Percentiles rank a stretch among this genome's conserved stretches.
Evolutionary conservation across 257 asterid species (phyloP).

Genomic region (Przewalskia tangutica): DNA sequence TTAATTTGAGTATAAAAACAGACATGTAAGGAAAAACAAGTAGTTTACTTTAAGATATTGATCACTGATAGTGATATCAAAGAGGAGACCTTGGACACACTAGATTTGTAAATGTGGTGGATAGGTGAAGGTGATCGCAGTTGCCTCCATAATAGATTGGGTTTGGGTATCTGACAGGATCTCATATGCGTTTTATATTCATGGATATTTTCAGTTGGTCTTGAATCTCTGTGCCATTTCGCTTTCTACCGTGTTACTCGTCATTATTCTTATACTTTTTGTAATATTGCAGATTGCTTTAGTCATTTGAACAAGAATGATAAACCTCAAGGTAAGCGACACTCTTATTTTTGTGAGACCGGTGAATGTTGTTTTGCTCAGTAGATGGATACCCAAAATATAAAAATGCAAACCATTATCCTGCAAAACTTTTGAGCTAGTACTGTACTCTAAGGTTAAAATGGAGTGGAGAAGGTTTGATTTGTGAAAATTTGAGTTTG

Average conservation of each 20-base stretch:
- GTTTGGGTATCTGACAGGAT: neutral
- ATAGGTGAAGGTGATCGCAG: neutral
- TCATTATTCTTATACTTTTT: slow-evolving; percentile 6
- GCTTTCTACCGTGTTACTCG: neutral
- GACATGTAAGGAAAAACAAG: neutral
- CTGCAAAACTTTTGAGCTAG: neutral
- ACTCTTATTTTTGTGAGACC: neutral
- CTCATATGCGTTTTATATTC: neutral
- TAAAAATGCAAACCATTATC: neutral
- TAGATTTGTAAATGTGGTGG: neutral
- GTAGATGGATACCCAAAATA: neutral
- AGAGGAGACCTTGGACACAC: neutral
- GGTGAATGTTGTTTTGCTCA: neutral
- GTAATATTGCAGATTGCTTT: slow-evolving; percentile 56
- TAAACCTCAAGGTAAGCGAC: slow-evolving; percentile 29
- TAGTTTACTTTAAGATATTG: neutral
- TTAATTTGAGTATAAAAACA: neutral
- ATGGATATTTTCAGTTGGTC: neutral
- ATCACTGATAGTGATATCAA: neutral
- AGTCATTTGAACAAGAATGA: slow-evolving; percentile 51
- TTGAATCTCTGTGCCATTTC: neutral
- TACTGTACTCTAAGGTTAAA: neutral
- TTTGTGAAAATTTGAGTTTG: neutral
- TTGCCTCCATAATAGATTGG: neutral
- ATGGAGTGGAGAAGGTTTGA: neutral